A percentile compares a stretch with the other conserved stretches of the same genome.
These are phyloP conservation scores for Mucor irregularis DNA, from an alignment of 371 early-diverging fungal species.

Conservation along the genomic window DNA sequence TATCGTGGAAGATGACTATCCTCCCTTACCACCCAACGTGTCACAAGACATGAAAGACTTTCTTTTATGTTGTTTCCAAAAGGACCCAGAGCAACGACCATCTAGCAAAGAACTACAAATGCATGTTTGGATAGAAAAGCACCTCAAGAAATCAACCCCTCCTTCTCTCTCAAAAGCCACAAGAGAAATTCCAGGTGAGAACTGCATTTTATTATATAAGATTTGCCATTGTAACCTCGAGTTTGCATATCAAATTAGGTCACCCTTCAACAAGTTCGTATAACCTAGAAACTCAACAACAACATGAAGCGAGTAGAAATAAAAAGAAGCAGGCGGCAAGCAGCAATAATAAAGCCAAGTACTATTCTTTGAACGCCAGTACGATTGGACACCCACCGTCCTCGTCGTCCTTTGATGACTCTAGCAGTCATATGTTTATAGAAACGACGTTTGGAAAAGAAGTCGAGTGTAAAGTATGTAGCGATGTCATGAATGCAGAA, in stretches of 20 bases:
- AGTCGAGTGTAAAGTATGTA: constrained; percentile 46
- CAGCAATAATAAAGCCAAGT: not conserved
- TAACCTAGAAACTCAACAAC: not conserved
- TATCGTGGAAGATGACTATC: constrained; percentile 87
- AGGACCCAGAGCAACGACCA: constrained; percentile 70
- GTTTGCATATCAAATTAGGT: not conserved
- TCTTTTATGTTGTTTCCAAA: constrained; percentile 78
- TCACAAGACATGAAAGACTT: constrained; percentile 79
- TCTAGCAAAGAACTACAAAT: constrained; percentile 66
- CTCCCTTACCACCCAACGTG: constrained; percentile 84
- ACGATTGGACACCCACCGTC: not conserved
- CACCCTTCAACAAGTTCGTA: constrained; percentile 1
- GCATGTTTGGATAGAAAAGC: constrained; percentile 67
- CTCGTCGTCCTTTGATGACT: constrained; percentile 9
- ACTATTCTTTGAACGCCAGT: constrained; percentile 4
- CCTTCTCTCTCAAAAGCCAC: constrained; percentile 37
- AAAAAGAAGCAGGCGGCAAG: not conserved
- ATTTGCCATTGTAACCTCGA: not conserved
- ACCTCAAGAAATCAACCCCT: not conserved
- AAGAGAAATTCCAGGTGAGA: constrained; percentile 8
- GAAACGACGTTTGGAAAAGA: constrained; percentile 40
- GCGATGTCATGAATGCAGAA: constrained; percentile 22
- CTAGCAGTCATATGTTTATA: constrained; percentile 39
- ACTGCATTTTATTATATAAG: not conserved
- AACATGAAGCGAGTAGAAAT: not conserved